These are phyloP conservation scores for Microbotryum scabiosae DNA, from an alignment of 1,284 basidiomycete genomes.

Conservation along the genomic window DNA sequence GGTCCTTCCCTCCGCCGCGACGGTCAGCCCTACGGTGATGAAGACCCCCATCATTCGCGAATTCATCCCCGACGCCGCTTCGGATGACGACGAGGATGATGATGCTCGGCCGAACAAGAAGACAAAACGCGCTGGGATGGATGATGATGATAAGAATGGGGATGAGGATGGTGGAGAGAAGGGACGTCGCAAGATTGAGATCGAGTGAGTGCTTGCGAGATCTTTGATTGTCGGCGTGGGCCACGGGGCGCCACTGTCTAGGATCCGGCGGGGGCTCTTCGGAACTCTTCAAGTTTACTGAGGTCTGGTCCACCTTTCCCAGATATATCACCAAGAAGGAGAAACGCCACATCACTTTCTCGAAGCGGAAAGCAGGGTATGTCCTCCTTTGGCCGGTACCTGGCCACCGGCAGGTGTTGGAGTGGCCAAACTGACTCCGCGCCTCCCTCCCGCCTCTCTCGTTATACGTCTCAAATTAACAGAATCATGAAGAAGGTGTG, in stretches of 20 bases:
- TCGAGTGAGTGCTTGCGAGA: constrained; percentile 59
- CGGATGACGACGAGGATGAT: constrained; percentile 26
- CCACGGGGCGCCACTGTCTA: no score
- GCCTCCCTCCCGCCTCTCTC: no score
- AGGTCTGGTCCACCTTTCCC: background rate
- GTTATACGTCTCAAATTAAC: no score
- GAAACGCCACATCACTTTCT: constrained; percentile 93
- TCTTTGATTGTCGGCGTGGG: no score
- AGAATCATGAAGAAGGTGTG: constrained; percentile 94
- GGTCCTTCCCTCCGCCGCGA: no score
- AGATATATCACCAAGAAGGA: constrained; percentile 25
- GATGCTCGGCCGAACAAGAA: constrained; percentile 25
- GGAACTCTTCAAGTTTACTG: background rate
- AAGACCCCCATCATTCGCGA: constrained; percentile 7
- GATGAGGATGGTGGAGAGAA: constrained; percentile 15
- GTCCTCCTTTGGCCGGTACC: background rate
- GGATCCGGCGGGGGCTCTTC: no score
- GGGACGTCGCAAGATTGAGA: constrained; percentile 95
- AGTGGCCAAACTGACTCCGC: no score
- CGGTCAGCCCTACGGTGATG: no score
- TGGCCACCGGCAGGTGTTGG: no score
- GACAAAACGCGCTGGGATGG: constrained; percentile 2
- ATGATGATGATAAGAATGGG: background rate
- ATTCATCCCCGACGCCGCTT: constrained; percentile 20
- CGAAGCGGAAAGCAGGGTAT: constrained; percentile 90